Base-by-base conservation (phyloP, 352 stramenopile species). In the Phytophthora pini region DNA sequence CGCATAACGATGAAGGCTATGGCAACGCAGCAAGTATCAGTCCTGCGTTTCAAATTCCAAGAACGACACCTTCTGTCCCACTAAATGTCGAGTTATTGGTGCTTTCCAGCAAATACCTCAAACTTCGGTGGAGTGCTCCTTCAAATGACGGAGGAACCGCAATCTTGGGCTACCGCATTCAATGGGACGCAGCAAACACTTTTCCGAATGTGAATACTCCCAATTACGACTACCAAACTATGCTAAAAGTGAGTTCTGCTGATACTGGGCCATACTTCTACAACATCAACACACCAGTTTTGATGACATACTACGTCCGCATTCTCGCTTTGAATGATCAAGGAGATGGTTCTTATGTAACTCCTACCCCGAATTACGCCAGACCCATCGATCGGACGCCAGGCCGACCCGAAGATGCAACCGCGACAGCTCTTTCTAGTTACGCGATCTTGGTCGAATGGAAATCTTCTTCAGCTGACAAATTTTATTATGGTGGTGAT, bases 261-360 rank as follows among this genome's bases (percentile, higher is more conserved):
- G 72, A 84, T 34, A 31, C 31, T 0, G 74, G 74, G 11, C 82
- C 80, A 1, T 98, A 91, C 77, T 99, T 89, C 65, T 97, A 90
- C 56, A 98, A 98, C 53, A 97, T 99, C 55, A 58, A 79, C 7
- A 77, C 97, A 10, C 59, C 80, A 5, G 39, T 69, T 8, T 41
- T 65, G 8, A 88, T 74, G 1, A 80, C 68, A n/a, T 95, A 96
- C 41, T 99, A 87, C 69, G 94, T 90, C 5, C 89, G 96, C 2
- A 88, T 99, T 5, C 74, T 87, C 15, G 95, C 96, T 13, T 83
- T 95, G 40, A 99, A 99, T 72, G 94, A 90, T 17, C 89, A 95
- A 71, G 90, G 87, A 24, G 79, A 79, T 49, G 89, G 94, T 26
- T 24, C 65, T 8, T 71, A 77, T 20, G 67, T 68, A 24, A 39